Percentiles rank a stretch among this genome's conserved stretches.
Evolutionary conservation across 2,329 filamentous ascomycete species (phyloP).

Genomic region (Coniochaeta prunicola): DNA sequence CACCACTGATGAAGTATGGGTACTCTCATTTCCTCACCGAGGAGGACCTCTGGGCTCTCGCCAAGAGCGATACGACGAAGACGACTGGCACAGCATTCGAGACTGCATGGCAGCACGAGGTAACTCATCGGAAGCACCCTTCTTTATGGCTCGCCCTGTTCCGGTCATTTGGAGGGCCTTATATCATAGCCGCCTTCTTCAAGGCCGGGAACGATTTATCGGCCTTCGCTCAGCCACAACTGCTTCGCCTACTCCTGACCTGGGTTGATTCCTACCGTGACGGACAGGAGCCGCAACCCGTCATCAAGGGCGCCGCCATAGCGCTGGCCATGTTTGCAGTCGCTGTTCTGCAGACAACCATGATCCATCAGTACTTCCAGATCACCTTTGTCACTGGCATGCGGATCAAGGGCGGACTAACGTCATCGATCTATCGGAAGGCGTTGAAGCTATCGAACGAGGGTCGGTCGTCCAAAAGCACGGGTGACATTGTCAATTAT

Average conservation of each 20-base stretch:
- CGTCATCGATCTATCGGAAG: slow-evolving; percentile 88
- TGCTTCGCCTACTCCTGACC: slow-evolving; percentile 73
- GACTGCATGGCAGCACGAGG: slow-evolving; percentile 67
- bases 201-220: slow-evolving; percentile 83
- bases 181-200: slow-evolving; percentile 73
- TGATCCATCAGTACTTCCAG: slow-evolving; percentile 97
- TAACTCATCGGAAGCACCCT: slow-evolving; percentile 61
- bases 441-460: slow-evolving; percentile 87
- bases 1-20: slow-evolving; percentile 90
- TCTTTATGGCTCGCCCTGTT: slow-evolving; percentile 84
- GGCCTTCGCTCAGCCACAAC: slow-evolving; percentile 84
- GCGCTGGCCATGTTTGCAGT: slow-evolving; percentile 87
- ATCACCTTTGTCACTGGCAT: slow-evolving; percentile 91
- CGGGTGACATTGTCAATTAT: slow-evolving; percentile 97
- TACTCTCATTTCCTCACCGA: slow-evolving; percentile 90
- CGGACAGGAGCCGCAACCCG: slow-evolving; percentile 58
- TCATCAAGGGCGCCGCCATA: slow-evolving; percentile 79
- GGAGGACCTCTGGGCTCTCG: slow-evolving; percentile 90
- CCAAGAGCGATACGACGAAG: slow-evolving; percentile 71
- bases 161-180: slow-evolving; percentile 77
- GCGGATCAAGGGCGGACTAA: slow-evolving; percentile 88
- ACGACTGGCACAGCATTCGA: slow-evolving; percentile 65
- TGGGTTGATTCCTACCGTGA: slow-evolving; percentile 73
- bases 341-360: slow-evolving; percentile 78
- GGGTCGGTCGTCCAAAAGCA: slow-evolving; percentile 79